Evolutionary conservation across 2,329 filamentous ascomycete genomes (phyloP), one percentile per base, ranked within the genome.

Genomic region (Cadophora sp.): DNA sequence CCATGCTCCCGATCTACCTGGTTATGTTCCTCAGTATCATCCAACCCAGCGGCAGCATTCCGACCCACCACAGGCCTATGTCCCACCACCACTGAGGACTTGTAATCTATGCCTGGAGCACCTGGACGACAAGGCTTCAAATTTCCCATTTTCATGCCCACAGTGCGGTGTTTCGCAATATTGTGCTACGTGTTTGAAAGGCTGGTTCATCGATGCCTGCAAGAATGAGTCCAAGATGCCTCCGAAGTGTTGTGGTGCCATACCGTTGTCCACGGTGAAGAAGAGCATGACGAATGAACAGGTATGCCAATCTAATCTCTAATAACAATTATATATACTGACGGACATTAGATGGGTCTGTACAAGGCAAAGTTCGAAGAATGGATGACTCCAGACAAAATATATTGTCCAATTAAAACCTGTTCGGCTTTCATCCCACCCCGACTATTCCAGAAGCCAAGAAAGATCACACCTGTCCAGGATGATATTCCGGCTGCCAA

Each of bases 351-450:
- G 73, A 14, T 68, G 71, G 62, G 68, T 11, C 59, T 71, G 2
- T 86, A 80, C 72, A 78, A 79, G 56, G 69, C 71, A 11, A 83
- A 81, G 66, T 80, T 81, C 62, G 83, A 85, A 55, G 83, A 85
- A 71, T 83, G 81, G 78, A 74, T 75, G 43, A 82, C 82, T 2
- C 69, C 74, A 3, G 76, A 81, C 30, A 82, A 81, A 8, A 71
- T 82, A 7, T 86, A 85, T 70, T 86, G 84, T 66, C 83, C 84
- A 4, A 71, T 81, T 9, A 78, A 79, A 11, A 78, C 74, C 9
- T 85, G 84, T 71, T 85, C 83, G 0, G 73, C 78, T 1, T 85
- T 85, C 71, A 82, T 86, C 30, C 73, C 80, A 27, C 72, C 75
- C 39, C 76, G 78, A 36, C 67, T 77, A 1, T 73, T 78, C 64